These are phyloP conservation scores for Aspergillus tubingensis DNA, from an alignment of 2,329 filamentous ascomycete species.

Conservation along the genomic window DNA sequence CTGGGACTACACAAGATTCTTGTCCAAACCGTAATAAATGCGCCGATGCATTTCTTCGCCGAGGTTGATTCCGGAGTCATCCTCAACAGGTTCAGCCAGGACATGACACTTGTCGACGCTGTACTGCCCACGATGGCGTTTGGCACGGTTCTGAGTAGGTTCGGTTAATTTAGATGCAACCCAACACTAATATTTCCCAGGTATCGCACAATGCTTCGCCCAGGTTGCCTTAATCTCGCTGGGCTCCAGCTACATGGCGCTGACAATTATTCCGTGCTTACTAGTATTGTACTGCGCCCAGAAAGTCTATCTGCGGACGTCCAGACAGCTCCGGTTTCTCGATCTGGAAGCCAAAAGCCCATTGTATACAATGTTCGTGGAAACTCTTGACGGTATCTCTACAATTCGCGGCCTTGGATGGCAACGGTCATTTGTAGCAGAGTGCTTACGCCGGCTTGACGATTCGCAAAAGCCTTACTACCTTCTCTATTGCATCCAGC, in stretches of 20 bases:
- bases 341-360: conserved; percentile 1
- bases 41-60: background rate
- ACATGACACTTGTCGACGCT: conserved; percentile 5
- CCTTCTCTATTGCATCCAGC: background rate
- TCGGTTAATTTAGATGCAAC: no score
- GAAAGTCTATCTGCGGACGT: conserved; percentile 1
- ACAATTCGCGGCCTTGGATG: conserved; percentile 1
- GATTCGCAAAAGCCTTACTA: conserved; percentile 3
- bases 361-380: background rate
- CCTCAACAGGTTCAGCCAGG: conserved; percentile 5
- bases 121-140: conserved; percentile 1
- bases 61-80: background rate
- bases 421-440: background rate
- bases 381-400: background rate
- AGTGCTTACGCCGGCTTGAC: background rate
- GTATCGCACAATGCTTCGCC: conserved; percentile 2
- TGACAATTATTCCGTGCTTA: background rate
- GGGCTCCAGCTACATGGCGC: conserved; percentile 1
- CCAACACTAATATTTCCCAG: background rate
- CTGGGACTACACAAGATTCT: background rate
- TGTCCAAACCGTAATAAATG: background rate
- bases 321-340: background rate
- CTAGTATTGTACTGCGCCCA: background rate
- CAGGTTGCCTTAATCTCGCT: background rate
- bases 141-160: background rate